Percentiles rank a stretch among this genome's conserved stretches.
Evolutionary conservation across 345 rosid species (phyloP).

Genomic region (Populus alba): DNA sequence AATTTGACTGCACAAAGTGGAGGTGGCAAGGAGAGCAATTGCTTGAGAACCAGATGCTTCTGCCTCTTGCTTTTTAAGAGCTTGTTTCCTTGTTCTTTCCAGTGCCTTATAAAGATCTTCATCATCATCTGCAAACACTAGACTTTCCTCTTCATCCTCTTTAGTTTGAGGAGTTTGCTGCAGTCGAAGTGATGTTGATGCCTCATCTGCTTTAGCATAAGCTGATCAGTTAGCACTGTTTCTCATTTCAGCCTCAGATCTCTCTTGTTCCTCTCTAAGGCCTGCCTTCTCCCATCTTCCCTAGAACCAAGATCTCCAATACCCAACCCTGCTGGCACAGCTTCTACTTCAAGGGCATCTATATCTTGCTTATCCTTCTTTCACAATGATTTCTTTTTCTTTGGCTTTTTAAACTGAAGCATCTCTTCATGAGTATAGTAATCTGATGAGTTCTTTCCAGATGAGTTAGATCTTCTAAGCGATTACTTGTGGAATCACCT

Average conservation of each 20-base stretch:
- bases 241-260: conserved; percentile 71
- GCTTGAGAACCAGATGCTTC: conserved; percentile 69
- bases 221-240: conserved; percentile 74
- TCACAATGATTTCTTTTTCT: conserved; percentile 80
- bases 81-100: conserved; percentile 77
- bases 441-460: conserved; percentile 69
- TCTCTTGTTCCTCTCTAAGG: conserved; percentile 75
- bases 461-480: conserved; percentile 64
- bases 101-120: conserved; percentile 75
- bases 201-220: conserved; percentile 81
- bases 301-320: conserved; percentile 92
- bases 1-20: conserved; percentile 37
- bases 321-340: conserved; percentile 76
- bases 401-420: conserved; percentile 82
- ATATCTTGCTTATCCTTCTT: conserved; percentile 86
- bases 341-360: conserved; percentile 90
- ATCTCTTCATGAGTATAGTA: conserved; percentile 86
- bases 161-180: conserved; percentile 51
- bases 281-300: conserved; percentile 74
- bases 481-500: conserved; percentile 49
- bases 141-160: conserved; percentile 58
- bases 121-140: conserved; percentile 65
- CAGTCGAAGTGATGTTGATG: conserved; percentile 66
- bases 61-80: conserved; percentile 63
- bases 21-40: conserved; percentile 60